These are phyloP conservation scores for Trichoderma asperellum DNA, from an alignment of 2,329 filamentous ascomycete species.

Conservation along the genomic window DNA sequence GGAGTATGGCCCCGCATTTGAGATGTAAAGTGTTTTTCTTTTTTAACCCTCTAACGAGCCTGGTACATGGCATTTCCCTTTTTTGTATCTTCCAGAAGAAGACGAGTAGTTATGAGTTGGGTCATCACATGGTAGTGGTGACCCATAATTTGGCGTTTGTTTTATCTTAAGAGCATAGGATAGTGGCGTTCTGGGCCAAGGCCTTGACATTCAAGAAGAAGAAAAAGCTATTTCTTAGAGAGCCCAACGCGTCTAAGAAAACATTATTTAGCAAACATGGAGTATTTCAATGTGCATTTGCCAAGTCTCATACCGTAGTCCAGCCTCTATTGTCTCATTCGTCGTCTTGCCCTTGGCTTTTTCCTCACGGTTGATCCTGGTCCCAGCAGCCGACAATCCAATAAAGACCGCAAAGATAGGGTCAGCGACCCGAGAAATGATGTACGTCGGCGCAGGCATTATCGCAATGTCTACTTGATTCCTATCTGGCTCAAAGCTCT, in stretches of 20 bases:
- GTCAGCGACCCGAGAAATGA: constrained; percentile 62
- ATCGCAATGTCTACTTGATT: constrained; percentile 15
- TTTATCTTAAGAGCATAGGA: constrained; percentile 6
- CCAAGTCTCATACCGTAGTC: constrained; percentile 44
- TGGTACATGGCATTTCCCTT: neutral
- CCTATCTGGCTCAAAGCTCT: neutral
- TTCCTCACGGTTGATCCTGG: constrained; percentile 63
- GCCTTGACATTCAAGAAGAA: constrained; percentile 6
- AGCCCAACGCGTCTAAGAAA: constrained; percentile 42
- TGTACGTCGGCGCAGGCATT: constrained; percentile 61
- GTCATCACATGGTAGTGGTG: neutral
- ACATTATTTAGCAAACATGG: constrained; percentile 6
- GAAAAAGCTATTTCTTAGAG: constrained; percentile 31
- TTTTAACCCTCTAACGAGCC: neutral
- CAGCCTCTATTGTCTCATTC: constrained; percentile 53
- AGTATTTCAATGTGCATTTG: neutral
- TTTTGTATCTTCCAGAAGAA: neutral
- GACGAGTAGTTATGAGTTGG: neutral
- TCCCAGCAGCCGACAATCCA: constrained; percentile 58
- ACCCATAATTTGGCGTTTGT: constrained; percentile 13
- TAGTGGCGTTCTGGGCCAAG: neutral
- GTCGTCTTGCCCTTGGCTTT: constrained; percentile 60
- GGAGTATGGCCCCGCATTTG: constrained; percentile 62
- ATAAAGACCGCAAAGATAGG: constrained; percentile 63
- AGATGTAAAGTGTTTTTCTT: constrained; percentile 36